phyloP scores from a whole-genome alignment of 768 basidiomycete species.

The Auriculariales sp. region DNA sequence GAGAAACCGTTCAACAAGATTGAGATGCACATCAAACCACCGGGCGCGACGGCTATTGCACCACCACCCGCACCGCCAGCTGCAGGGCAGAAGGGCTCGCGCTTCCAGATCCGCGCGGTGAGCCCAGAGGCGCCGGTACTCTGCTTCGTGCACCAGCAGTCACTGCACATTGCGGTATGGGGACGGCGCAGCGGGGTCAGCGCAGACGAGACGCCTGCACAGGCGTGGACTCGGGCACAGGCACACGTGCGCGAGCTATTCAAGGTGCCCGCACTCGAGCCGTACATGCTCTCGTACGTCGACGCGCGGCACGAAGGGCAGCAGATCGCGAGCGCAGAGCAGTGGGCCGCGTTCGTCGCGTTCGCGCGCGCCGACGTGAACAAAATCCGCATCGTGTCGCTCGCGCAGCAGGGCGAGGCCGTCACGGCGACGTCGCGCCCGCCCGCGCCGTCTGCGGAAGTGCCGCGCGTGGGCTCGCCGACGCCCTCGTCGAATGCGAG shows the following conservation, averaged over 20 bases:
- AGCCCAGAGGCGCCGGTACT: not conserved
- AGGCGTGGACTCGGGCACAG: not conserved
- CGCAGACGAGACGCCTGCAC: not conserved
- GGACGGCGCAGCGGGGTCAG: too few relatives aligned
- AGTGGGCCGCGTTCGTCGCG: not conserved
- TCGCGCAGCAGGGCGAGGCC: not conserved
- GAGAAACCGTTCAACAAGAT: not conserved
- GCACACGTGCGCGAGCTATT: not conserved
- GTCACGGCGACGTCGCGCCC: not conserved
- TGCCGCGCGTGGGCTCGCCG: not conserved
- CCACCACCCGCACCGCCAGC: not conserved
- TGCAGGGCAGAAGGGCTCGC: not conserved
- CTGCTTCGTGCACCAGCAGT: not conserved
- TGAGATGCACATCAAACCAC: not conserved
- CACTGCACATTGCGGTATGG: not conserved
- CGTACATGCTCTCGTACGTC: not conserved
- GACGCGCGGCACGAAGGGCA: not conserved
- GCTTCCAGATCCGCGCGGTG: not conserved
- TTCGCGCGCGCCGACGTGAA: constrained; percentile 1
- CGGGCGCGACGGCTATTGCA: not conserved
- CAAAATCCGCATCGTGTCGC: not conserved
- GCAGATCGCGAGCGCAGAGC: not conserved
- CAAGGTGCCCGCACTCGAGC: not conserved
- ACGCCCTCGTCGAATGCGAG: not conserved
- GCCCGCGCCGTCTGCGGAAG: not conserved